Evolutionary conservation across 768 basidiomycete species (phyloP).

Genomic region (Sarcodon aspratus): DNA sequence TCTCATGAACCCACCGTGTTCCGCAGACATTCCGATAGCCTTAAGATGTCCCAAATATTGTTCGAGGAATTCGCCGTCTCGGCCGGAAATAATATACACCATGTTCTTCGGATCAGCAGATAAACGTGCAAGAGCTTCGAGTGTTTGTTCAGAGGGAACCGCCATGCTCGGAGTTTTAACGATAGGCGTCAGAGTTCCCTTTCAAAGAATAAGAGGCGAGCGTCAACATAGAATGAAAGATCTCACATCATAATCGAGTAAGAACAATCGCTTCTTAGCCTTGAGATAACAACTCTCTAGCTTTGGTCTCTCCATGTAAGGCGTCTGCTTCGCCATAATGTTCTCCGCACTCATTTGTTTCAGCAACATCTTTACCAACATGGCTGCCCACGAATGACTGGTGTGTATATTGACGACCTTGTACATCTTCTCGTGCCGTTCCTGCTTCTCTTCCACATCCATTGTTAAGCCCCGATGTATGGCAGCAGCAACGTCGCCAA

Average conservation of each 20-base stretch:
- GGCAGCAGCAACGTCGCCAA: slow-evolving; percentile 80
- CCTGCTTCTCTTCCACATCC: slow-evolving; percentile 62
- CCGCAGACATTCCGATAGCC: slow-evolving; percentile 84
- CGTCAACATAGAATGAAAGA: neutral
- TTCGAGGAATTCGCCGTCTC: slow-evolving; percentile 87
- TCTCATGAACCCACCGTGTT: slow-evolving; percentile 90
- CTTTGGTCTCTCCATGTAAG: slow-evolving; percentile 58
- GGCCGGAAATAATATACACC: slow-evolving; percentile 96
- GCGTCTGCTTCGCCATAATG: slow-evolving; percentile 66
- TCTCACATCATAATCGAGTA: slow-evolving; percentile 94
- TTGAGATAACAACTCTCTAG: slow-evolving; percentile 49
- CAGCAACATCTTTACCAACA: slow-evolving; percentile 81
- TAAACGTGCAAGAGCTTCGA: slow-evolving; percentile 63
- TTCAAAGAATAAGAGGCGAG: slow-evolving; percentile 1
- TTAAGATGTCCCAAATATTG: slow-evolving; percentile 80
- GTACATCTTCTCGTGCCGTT: slow-evolving; percentile 67
- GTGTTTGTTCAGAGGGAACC: slow-evolving; percentile 61
- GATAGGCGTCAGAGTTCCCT: slow-evolving; percentile 96
- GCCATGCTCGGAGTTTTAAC: slow-evolving; percentile 91
- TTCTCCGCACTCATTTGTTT: slow-evolving; percentile 70
- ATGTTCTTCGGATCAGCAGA: slow-evolving; percentile 77
- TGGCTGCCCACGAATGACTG: slow-evolving; percentile 88
- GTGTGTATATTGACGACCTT: slow-evolving; percentile 87
- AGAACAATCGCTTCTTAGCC: slow-evolving; percentile 76
- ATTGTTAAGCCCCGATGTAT: slow-evolving; percentile 85